Evolutionary conservation across 2,329 filamentous ascomycete species (phyloP), one percentile per base, ranked within the genome.

Genomic region (Emydomyces testavorans): DNA sequence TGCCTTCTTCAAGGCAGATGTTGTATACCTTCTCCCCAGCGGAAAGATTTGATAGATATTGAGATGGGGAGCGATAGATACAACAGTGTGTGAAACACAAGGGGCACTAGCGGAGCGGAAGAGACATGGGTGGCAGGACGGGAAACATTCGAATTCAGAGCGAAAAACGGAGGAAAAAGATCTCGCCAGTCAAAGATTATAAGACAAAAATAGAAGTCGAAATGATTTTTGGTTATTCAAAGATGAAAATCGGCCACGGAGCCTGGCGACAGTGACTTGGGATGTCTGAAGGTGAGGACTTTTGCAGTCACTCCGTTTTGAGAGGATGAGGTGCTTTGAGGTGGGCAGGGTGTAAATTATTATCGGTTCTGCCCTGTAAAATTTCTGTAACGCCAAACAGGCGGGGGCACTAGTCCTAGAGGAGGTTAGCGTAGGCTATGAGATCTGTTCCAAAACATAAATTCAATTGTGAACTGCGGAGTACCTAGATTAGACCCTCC

Each of bases 1-100:
- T 68, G 62, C 61, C 62, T 62, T 64, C 16, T 26, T 47, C 4
- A 6, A 39, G 20, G 45, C 24, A 39, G 36, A 24, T 32, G n/a
- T 7, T 34, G 16, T 31, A 18, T 37, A 34, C 24, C 36, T 40
- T 40, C n/a, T 35, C 45, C 36, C 32, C 8, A 20, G 11, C 11
- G 15, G 2, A 16, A 26, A 26, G 15, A 3, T 4, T 26, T n/a
- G 11, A 28, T 37, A 2, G 6, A 18, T n/a, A 11, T 18, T 18
- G 2, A 26, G 29, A 26, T 7, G 15, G 20, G 3, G 16, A 26
- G 42, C 28, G 31, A 37, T 28, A 18, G 32, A 29, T 20, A 21
- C 28, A 16, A 29, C n/a, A 31, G 42, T 36, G 42, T 29, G 42
- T 45, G 23, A 34, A 45, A 45, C 42, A 36, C 42, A 23, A 31